These are phyloP conservation scores for Glomus cerebriforme DNA, from an alignment of 192 early-diverging fungal species.

Conservation along the genomic window DNA sequence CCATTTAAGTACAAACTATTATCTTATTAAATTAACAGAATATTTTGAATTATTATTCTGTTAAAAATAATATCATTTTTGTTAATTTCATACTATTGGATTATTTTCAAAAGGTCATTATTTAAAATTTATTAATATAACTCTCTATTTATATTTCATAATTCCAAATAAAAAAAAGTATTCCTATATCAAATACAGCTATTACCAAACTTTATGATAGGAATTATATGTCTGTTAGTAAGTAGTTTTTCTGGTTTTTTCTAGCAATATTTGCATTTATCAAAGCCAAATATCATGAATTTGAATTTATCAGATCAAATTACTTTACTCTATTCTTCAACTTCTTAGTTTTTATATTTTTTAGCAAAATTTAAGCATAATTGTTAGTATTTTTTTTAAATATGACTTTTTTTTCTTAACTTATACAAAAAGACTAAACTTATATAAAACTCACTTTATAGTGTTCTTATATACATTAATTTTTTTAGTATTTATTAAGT, in stretches of 20 bases:
- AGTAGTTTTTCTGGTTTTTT: not conserved
- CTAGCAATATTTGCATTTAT: slow-evolving; percentile 40
- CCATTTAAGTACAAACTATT: slow-evolving; percentile 16
- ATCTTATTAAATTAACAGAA: too few species aligned
- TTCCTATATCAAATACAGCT: slow-evolving; percentile 36
- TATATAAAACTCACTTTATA: too few species aligned
- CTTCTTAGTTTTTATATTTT: slow-evolving; percentile 35
- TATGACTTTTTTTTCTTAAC: too few species aligned
- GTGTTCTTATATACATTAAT: too few species aligned
- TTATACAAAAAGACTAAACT: too few species aligned
- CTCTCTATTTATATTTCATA: slow-evolving; percentile 25
- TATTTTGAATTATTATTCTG: too few species aligned
- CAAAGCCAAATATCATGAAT: slow-evolving; percentile 29
- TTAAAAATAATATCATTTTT: not conserved
- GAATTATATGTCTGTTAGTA: slow-evolving; percentile 3
- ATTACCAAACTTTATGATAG: slow-evolving; percentile 39
- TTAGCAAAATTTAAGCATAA: slow-evolving; percentile 24
- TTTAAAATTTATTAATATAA: slow-evolving; percentile 23
- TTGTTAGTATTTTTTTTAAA: slow-evolving; percentile 9
- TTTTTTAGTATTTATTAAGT: too few species aligned
- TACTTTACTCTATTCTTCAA: slow-evolving; percentile 3
- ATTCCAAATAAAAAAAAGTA: slow-evolving; percentile 33
- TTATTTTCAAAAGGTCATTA: slow-evolving; percentile 6
- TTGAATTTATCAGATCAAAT: too few species aligned
- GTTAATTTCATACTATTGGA: slow-evolving; percentile 9